phyloP scores from a whole-genome alignment of 257 asterid genomes.

The Gentiana macrophylla region DNA sequence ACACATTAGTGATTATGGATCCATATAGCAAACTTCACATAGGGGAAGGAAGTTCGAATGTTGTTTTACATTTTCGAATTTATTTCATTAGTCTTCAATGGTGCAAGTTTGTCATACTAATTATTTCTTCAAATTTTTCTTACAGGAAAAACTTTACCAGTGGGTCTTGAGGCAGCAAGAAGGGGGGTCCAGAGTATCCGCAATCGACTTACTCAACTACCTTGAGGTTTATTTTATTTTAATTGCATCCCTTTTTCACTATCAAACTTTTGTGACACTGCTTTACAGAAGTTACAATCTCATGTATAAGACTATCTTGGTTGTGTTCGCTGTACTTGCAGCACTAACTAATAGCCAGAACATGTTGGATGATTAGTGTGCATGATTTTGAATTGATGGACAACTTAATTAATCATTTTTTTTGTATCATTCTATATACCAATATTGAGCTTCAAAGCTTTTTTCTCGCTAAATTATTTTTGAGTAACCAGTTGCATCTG shows the following conservation, averaged over 20 bases:
- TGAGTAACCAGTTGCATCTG: too few relatives aligned
- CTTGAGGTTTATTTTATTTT: conserved; percentile 20
- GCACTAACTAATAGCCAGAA: too few relatives aligned
- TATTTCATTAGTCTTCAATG: background rate
- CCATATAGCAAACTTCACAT: too few relatives aligned
- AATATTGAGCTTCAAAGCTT: too few relatives aligned
- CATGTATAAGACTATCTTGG: background rate
- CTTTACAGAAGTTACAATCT: background rate
- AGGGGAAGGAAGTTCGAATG: too few relatives aligned
- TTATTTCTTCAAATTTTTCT: background rate
- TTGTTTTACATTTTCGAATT: background rate
- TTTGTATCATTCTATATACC: too few relatives aligned
- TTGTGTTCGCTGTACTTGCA: background rate
- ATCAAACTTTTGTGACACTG: background rate
- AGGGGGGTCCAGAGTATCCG: conserved; percentile 33
- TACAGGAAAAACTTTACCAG: conserved; percentile 37
- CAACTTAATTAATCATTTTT: too few relatives aligned
- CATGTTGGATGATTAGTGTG: too few relatives aligned
- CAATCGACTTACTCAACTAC: conserved; percentile 28
- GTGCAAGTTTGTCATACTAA: background rate
- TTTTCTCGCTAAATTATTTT: too few relatives aligned
- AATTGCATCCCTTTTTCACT: too few relatives aligned
- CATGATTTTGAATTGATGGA: too few relatives aligned
- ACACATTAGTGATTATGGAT: too few relatives aligned
- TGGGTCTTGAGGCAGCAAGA: conserved; percentile 42